These are phyloP conservation scores for Ustilago hordei DNA, from an alignment of 1,284 basidiomycete species.

Conservation along the genomic window DNA sequence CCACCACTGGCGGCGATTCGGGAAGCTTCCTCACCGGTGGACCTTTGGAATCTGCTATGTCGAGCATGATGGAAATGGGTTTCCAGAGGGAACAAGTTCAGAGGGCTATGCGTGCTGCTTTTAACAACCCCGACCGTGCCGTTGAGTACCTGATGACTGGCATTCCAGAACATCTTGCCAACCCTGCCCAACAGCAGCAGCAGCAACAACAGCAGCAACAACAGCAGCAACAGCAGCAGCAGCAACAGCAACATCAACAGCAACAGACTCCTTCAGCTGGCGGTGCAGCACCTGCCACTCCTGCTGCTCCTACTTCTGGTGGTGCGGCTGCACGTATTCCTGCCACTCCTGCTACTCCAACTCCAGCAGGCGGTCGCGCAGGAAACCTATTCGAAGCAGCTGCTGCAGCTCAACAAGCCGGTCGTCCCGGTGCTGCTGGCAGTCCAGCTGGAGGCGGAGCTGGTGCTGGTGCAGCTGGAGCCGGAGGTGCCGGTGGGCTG, in stretches of 20 bases:
- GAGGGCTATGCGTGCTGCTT: conserved; percentile 89
- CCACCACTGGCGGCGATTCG: conserved; percentile 10
- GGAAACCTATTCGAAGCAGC: conserved; percentile 71
- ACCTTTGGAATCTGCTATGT: conserved; percentile 63
- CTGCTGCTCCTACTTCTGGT: conserved; percentile 71
- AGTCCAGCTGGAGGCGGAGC: conserved; percentile 33
- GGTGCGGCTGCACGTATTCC: conserved; percentile 68
- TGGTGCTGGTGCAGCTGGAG: conserved; percentile 33
- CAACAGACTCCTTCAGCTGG: conserved; percentile 76
- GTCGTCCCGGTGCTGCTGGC: conserved; percentile 27
- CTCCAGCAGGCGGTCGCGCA: conserved; percentile 47
- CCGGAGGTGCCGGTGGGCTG: conserved; percentile 37
- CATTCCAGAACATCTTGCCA: conserved; percentile 62
- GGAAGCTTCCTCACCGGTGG: conserved; percentile 54
- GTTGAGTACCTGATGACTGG: conserved; percentile 94
- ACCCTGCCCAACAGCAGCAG: conserved; percentile 59
- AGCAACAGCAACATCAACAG: conserved; percentile 23
- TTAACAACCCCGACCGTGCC: conserved; percentile 97
- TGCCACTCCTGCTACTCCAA: conserved; percentile 48
- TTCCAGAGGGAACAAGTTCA: conserved; percentile 86
- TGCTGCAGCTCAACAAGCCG: conserved; percentile 62
- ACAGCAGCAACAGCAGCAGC: conserved; percentile 42
- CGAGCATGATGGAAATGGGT: conserved; percentile 83
- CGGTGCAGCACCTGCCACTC: conserved; percentile 73
- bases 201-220: conserved; percentile 22